Evolutionary conservation across 805 yeast species (phyloP).

Genomic region (Saccharomyces jurei): DNA sequence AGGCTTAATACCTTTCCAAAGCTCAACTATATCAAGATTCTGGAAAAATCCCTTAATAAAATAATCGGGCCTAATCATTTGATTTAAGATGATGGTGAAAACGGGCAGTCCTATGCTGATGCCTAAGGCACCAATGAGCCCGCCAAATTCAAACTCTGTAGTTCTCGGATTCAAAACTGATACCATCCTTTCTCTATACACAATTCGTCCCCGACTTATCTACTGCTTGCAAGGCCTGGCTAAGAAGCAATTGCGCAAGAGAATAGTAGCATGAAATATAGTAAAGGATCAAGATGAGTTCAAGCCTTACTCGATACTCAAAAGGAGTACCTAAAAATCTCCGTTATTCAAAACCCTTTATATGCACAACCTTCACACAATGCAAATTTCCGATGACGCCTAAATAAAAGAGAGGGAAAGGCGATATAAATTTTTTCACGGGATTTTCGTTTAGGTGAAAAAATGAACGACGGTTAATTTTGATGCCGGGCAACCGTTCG

Average conservation of each 20-base stretch:
- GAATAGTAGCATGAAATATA: not conserved
- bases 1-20: conserved; percentile 34
- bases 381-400: not conserved
- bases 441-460: not conserved
- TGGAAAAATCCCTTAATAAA: conserved; percentile 39
- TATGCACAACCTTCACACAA: not conserved
- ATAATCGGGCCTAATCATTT: conserved; percentile 54
- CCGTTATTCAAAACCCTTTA: not conserved
- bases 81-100: conserved; percentile 49
- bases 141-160: conserved; percentile 64
- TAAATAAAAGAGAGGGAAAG: not conserved
- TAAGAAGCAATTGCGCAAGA: not conserved
- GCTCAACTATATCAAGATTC: conserved; percentile 33
- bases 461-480: not conserved
- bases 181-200: not conserved
- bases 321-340: not conserved
- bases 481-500: not conserved
- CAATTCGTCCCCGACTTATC: not conserved
- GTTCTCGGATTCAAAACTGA: conserved; percentile 61
- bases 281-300: not conserved
- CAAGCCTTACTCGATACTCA: not conserved
- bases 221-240: not conserved
- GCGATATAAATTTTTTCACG: not conserved
- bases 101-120: conserved; percentile 63
- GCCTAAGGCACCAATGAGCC: conserved; percentile 62